These are phyloP conservation scores for Camellia oleifera DNA, from an alignment of 179 eudicot species.

Conservation along the genomic window DNA sequence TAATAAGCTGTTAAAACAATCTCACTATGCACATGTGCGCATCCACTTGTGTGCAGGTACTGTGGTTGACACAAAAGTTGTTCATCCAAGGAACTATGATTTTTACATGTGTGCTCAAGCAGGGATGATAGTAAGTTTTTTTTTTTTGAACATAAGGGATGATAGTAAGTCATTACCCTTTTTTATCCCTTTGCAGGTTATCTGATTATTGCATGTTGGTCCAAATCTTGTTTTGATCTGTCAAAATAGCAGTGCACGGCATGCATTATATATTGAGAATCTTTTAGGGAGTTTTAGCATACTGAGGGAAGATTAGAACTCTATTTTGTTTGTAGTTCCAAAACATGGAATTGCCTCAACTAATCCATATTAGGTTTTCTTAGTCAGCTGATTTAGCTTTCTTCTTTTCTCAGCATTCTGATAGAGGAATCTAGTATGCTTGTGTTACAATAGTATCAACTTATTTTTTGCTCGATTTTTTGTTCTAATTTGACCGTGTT, in stretches of 20 bases:
- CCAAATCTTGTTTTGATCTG: not conserved
- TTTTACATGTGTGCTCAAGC: constrained; percentile 96
- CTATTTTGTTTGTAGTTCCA: too few species aligned
- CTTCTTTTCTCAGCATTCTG: too few species aligned
- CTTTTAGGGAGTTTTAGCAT: too few species aligned
- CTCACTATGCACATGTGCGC: not conserved
- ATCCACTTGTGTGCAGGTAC: constrained; percentile 53
- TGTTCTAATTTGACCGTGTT: not conserved
- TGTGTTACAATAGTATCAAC: not conserved
- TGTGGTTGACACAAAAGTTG: constrained; percentile 80
- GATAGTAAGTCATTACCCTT: constrained; percentile 51
- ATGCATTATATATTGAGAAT: too few species aligned
- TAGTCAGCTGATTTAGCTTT: not conserved
- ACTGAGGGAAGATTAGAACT: not conserved
- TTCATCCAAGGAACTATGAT: constrained; percentile 86
- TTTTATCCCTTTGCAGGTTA: not conserved
- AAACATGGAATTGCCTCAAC: too few species aligned
- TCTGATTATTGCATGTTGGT: not conserved
- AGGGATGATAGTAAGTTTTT: constrained; percentile 73
- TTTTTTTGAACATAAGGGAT: constrained; percentile 32
- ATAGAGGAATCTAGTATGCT: too few species aligned
- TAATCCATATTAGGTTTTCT: not conserved
- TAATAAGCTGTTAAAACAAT: constrained; percentile 9
- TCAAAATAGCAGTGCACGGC: too few species aligned
- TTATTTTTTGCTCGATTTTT: not conserved